A percentile compares a stretch with the other conserved stretches of the same genome.
Evolutionary conservation across 192 early-diverging fungal genomes (phyloP).

Genomic region (Phycomyces nitens): DNA sequence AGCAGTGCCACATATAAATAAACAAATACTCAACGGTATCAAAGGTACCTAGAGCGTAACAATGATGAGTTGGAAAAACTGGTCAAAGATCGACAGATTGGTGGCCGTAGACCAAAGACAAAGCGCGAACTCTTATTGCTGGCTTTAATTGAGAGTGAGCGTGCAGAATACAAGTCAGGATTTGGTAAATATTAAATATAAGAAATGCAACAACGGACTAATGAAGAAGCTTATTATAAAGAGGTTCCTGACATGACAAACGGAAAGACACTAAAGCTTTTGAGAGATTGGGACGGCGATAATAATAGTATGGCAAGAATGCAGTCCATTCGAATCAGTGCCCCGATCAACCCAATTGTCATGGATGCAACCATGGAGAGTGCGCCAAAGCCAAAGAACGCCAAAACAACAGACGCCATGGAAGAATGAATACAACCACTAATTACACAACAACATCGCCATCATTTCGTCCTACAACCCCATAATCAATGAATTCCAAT

Average conservation of each 20-base stretch:
- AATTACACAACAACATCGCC: too few relatives aligned
- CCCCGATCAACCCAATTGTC: neutral
- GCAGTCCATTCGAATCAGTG: conserved; percentile 34
- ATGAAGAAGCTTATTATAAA: conserved; percentile 12
- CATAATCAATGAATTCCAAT: too few relatives aligned
- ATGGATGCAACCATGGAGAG: neutral
- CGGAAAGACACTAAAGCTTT: conserved; percentile 44
- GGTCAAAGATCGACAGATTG: conserved; percentile 34
- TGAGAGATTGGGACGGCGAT: conserved; percentile 56
- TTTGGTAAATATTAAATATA: conserved; percentile 46
- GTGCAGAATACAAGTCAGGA: conserved; percentile 48
- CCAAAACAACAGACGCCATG: neutral
- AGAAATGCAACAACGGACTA: too few relatives aligned
- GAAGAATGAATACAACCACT: too few relatives aligned
- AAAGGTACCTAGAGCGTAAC: conserved; percentile 44
- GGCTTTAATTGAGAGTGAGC: conserved; percentile 42
- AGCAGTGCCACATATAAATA: neutral
- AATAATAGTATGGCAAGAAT: conserved; percentile 46
- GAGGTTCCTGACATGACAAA: conserved; percentile 55
- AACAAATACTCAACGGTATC: neutral
- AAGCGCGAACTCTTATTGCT: conserved; percentile 40
- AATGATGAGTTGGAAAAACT: conserved; percentile 47
- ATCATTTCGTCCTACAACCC: too few relatives aligned
- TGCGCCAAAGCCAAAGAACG: neutral
- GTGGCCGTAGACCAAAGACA: conserved; percentile 43